A percentile compares a stretch with the other conserved stretches of the same genome.
phyloP scores from a whole-genome alignment of 1,284 basidiomycete genomes.

The Heterobasidion irregulare region DNA sequence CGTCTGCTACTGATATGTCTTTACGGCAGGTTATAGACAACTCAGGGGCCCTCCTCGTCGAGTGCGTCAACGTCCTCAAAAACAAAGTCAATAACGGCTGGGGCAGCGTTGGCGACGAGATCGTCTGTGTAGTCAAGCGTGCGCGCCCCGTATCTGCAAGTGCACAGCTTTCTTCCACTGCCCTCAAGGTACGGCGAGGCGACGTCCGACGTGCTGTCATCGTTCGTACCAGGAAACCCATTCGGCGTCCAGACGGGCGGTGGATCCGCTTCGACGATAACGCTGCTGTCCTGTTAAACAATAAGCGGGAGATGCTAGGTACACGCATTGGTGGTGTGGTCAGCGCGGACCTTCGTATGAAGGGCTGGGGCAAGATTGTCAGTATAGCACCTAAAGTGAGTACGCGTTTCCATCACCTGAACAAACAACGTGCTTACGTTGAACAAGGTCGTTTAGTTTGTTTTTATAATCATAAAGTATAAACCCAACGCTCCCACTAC shows the following conservation, averaged over 20 bases:
- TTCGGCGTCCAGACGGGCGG: constrained; percentile 81
- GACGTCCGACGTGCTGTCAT: constrained; percentile 94
- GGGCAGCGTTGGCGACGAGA: constrained; percentile 87
- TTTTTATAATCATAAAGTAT: not conserved
- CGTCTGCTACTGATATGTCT: too few species aligned
- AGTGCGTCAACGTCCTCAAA: constrained; percentile 96
- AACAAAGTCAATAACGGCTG: constrained; percentile 89
- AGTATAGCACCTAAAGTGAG: constrained; percentile 86
- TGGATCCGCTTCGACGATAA: constrained; percentile 95
- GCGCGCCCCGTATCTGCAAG: constrained; percentile 77
- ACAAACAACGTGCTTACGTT: not conserved
- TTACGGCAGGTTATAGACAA: constrained; percentile 85
- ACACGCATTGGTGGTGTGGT: constrained; percentile 94
- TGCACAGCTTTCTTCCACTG: constrained; percentile 52
- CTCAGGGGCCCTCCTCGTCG: constrained; percentile 92
- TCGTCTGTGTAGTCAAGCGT: constrained; percentile 92
- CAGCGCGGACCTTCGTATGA: constrained; percentile 82
- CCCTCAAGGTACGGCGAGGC: constrained; percentile 82
- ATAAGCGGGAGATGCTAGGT: constrained; percentile 95
- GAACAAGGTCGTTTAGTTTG: not conserved
- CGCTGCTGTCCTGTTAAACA: constrained; percentile 92
- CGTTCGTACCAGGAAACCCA: constrained; percentile 83
- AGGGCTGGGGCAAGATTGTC: constrained; percentile 94
- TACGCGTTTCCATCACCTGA: not conserved
- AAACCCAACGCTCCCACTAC: not conserved